phyloP scores from a whole-genome alignment of 495 filamentous ascomycete genomes.

The Talaromyces borbonicus region DNA sequence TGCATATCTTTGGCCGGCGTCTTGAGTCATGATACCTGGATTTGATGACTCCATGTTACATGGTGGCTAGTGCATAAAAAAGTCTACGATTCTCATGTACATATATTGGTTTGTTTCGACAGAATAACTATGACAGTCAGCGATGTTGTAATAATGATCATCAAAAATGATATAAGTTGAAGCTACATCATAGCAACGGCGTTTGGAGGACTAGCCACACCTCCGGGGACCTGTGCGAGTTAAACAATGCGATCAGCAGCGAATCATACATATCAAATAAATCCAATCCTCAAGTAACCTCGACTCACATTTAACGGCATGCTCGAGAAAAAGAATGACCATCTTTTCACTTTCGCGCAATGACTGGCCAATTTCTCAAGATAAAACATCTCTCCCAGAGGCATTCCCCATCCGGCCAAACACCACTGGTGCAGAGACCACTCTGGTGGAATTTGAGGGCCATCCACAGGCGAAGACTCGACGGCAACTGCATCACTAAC shows the following conservation, averaged over 20 bases:
- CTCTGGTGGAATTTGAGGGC: constrained; percentile 4
- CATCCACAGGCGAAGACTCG: constrained; percentile 6
- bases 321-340: constrained; percentile 44
- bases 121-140: constrained; percentile 10
- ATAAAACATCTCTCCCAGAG: constrained; percentile 49
- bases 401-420: constrained; percentile 43
- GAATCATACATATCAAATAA: too few relatives aligned
- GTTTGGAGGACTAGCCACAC: constrained; percentile 45
- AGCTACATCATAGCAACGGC: constrained; percentile 37
- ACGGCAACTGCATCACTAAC: constrained; percentile 30
- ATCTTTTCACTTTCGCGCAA: constrained; percentile 32
- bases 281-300: too few relatives aligned
- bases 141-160: constrained; percentile 3
- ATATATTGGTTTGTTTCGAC: constrained; percentile 7
- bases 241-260: neutral
- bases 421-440: constrained; percentile 38
- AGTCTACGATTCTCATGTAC: constrained; percentile 11
- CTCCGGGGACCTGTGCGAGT: constrained; percentile 31
- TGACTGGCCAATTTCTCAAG: constrained; percentile 35
- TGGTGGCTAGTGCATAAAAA: constrained; percentile 16
- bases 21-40: constrained; percentile 4
- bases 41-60: too few relatives aligned
- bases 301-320: constrained; percentile 39
- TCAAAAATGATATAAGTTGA: neutral
- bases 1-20: constrained; percentile 9